phyloP scores from a whole-genome alignment of 2,329 filamentous ascomycete species.

The Plectosphaerella sp. region DNA sequence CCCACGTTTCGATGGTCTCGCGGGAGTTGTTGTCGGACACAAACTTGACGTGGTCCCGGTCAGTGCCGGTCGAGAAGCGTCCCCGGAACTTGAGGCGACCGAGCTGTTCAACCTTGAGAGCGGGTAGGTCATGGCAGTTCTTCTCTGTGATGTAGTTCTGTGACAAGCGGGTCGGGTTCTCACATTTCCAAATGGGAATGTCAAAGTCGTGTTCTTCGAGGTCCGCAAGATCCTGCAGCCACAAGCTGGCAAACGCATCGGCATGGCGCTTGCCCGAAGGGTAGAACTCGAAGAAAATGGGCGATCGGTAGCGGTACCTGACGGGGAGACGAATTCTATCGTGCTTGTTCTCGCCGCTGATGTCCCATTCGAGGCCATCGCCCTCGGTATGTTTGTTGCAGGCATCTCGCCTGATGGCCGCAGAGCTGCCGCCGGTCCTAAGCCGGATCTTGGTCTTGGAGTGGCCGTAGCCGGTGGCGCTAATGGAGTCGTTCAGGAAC shows the following conservation, averaged over 20 bases:
- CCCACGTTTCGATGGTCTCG: conserved; percentile 93
- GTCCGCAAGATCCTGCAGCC: conserved; percentile 82
- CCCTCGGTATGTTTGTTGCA: conserved; percentile 57
- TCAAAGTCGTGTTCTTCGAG: conserved; percentile 73
- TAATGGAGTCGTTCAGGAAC: conserved; percentile 69
- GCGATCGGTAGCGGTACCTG: conserved; percentile 84
- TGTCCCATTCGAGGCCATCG: conserved; percentile 44
- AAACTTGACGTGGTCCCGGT: conserved; percentile 78
- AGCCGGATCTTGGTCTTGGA: conserved; percentile 72
- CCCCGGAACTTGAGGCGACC: conserved; percentile 77
- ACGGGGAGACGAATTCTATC: conserved; percentile 71
- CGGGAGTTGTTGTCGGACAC: conserved; percentile 82
- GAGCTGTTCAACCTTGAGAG: conserved; percentile 72
- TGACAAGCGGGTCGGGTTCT: conserved; percentile 68
- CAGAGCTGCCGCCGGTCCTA: conserved; percentile 79
- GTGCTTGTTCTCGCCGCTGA: conserved; percentile 35
- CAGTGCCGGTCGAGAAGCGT: conserved; percentile 85
- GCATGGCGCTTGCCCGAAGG: conserved; percentile 62
- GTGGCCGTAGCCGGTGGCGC: conserved; percentile 57
- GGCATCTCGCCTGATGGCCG: conserved; percentile 59
- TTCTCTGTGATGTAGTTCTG: conserved; percentile 89
- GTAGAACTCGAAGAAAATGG: conserved; percentile 84
- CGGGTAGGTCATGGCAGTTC: conserved; percentile 65
- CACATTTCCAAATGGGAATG: conserved; percentile 86
- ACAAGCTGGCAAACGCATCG: conserved; percentile 74